phyloP scores from a whole-genome alignment of 306 rosid genomes.

The Hippophae rhamnoides region DNA sequence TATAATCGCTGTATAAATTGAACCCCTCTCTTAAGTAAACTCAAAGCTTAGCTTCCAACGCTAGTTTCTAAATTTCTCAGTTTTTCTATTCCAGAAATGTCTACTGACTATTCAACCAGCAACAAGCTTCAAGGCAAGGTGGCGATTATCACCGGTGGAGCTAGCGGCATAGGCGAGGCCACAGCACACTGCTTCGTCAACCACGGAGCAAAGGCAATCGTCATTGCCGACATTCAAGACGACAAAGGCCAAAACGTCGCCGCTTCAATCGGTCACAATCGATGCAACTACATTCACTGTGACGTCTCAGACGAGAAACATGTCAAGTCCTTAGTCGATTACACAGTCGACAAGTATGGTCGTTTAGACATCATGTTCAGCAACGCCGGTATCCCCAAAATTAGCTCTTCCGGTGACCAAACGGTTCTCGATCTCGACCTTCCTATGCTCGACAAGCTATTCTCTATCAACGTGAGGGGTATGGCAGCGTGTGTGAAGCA shows the following conservation, averaged over 20 bases:
- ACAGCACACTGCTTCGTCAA: slow-evolving; percentile 3
- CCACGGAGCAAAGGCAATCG: slow-evolving; percentile 12
- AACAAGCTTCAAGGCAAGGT: slow-evolving; percentile 19
- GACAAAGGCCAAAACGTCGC: slow-evolving; percentile 5
- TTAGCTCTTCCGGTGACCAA: neutral
- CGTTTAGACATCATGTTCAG: slow-evolving; percentile 18
- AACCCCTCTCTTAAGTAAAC: too few relatives aligned
- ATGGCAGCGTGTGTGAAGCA: slow-evolving; percentile 17
- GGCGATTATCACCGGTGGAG: slow-evolving; percentile 18
- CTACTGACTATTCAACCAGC: neutral
- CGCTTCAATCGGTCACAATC: neutral
- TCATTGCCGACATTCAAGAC: slow-evolving; percentile 21
- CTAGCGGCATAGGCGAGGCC: slow-evolving; percentile 18
- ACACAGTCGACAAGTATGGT: slow-evolving; percentile 4
- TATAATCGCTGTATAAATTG: too few relatives aligned
- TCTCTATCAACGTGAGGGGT: slow-evolving; percentile 1
- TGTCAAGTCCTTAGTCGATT: neutral
- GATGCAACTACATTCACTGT: slow-evolving; percentile 10
- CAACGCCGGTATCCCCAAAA: slow-evolving; percentile 9
- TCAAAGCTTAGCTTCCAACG: too few relatives aligned
- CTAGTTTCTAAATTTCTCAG: too few relatives aligned
- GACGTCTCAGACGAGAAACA: slow-evolving; percentile 16
- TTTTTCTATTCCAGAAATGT: too few relatives aligned
- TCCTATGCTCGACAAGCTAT: neutral
- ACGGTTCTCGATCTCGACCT: slow-evolving; percentile 8